Conservation (phyloP, 441 rosid species). For the Manihot esculenta region DNA sequence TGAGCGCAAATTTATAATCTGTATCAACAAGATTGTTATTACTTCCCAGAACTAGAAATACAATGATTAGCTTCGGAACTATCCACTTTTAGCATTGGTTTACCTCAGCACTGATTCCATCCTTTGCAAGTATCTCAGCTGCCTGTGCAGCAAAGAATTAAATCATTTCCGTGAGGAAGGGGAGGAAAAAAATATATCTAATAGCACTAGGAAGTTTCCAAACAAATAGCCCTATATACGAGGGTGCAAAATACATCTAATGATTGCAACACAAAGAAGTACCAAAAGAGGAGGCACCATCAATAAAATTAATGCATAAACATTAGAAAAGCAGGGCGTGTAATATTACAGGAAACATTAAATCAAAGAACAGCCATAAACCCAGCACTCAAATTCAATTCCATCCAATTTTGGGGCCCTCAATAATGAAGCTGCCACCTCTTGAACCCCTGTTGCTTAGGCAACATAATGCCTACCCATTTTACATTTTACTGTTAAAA, state of each 20-base stretch:
- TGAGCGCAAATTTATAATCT: conserved; percentile 91
- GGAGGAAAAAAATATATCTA: background rate
- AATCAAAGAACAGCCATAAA: background rate
- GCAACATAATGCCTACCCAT: background rate
- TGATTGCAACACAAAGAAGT: background rate
- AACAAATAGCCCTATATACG: background rate
- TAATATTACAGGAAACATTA: background rate
- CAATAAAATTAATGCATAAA: background rate
- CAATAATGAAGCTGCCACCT: background rate
- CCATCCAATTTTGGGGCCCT: background rate
- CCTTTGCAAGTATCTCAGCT: conserved; percentile 85
- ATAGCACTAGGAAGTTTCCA: background rate
- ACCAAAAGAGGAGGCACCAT: background rate
- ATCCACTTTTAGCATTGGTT: conserved; percentile 1
- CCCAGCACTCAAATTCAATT: conserved; percentile 4
- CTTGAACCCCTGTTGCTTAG: background rate
- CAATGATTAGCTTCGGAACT: background rate
- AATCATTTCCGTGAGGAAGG: background rate
- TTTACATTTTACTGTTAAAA: background rate
- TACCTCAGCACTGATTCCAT: conserved; percentile 96
- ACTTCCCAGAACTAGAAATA: background rate
- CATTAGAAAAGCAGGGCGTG: background rate
- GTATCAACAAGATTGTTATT: conserved; percentile 9
- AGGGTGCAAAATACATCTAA: background rate
- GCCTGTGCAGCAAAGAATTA: conserved; percentile 52